These are phyloP conservation scores for Phytophthora parvispora DNA, from an alignment of 352 stramenopile species.

Conservation along the genomic window DNA sequence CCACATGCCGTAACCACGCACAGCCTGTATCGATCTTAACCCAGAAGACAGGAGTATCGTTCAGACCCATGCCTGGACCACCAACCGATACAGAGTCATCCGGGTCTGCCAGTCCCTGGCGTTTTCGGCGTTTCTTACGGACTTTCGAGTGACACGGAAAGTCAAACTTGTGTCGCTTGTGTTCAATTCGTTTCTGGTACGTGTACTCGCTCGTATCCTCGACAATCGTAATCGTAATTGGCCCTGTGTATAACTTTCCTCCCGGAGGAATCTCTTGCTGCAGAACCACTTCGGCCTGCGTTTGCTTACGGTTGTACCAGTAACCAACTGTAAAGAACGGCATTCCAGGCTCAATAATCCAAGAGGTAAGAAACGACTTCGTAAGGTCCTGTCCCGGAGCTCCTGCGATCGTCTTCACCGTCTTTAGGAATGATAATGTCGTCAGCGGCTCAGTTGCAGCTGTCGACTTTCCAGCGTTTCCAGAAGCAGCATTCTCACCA, in stretches of 20 bases:
- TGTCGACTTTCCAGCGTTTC: slow-evolving; percentile 26
- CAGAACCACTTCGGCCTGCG: slow-evolving; percentile 85
- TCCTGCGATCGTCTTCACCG: slow-evolving; percentile 84
- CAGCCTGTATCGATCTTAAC: slow-evolving; percentile 88
- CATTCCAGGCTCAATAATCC: slow-evolving; percentile 87
- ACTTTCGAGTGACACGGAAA: slow-evolving; percentile 90
- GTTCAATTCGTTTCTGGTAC: slow-evolving; percentile 86
- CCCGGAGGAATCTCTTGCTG: slow-evolving; percentile 86
- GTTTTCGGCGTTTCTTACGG: slow-evolving; percentile 88
- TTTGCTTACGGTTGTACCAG: slow-evolving; percentile 92
- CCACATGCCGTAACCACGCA: slow-evolving; percentile 82
- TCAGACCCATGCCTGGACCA: slow-evolving; percentile 85
- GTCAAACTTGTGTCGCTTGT: slow-evolving; percentile 89
- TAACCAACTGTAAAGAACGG: slow-evolving; percentile 90
- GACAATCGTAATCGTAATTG: slow-evolving; percentile 88
- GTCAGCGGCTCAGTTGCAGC: slow-evolving; percentile 66
- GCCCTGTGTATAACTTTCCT: slow-evolving; percentile 83
- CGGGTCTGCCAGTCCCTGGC: slow-evolving; percentile 79
- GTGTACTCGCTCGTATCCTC: slow-evolving; percentile 89
- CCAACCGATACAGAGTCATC: slow-evolving; percentile 85
- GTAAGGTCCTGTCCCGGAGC: slow-evolving; percentile 81
- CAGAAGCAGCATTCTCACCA: slow-evolving; percentile 21
- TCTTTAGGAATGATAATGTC: slow-evolving; percentile 84
- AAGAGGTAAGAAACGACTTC: slow-evolving; percentile 83
- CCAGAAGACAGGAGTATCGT: slow-evolving; percentile 90